Evolutionary conservation across 768 basidiomycete genomes (phyloP).

Genomic region (Paxillus ammoniavirescens): DNA sequence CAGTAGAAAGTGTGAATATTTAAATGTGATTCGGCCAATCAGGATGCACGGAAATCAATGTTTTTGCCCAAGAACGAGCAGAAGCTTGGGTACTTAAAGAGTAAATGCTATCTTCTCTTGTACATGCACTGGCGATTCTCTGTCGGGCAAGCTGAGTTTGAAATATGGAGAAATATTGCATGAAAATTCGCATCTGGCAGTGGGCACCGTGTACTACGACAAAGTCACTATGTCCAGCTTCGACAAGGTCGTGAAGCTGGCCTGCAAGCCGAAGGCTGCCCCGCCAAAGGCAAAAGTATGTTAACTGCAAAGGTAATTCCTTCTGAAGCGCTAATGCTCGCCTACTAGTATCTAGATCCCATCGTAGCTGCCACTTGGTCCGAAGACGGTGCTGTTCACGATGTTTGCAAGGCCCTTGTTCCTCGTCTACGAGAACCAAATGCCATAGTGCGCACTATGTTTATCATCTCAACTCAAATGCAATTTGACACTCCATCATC

Average conservation of each 20-base stretch:
- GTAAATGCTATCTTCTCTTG: no score
- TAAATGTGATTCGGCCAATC: no score
- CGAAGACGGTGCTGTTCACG: constrained; percentile 89
- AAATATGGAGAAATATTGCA: constrained; percentile 14
- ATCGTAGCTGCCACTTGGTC: constrained; percentile 97
- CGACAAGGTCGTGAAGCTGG: constrained; percentile 93
- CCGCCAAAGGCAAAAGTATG: constrained; percentile 92
- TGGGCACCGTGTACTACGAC: background rate
- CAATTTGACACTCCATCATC: background rate
- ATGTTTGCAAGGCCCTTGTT: constrained; percentile 87
- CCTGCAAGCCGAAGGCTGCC: constrained; percentile 96
- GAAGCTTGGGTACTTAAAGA: no score
- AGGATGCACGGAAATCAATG: no score
- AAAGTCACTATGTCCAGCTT: constrained; percentile 60
- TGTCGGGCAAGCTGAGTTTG: constrained; percentile 21
- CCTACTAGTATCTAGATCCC: constrained; percentile 84
- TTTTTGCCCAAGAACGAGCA: no score
- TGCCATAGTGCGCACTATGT: constrained; percentile 62
- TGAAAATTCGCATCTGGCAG: constrained; percentile 5
- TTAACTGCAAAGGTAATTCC: background rate
- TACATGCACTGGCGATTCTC: background rate
- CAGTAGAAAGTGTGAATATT: no score
- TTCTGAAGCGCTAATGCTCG: background rate
- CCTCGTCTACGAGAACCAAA: constrained; percentile 90
- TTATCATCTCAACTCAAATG: background rate